Base-by-base conservation (phyloP, 805 yeast genomes). In the Teunomyces gatunensis region DNA sequence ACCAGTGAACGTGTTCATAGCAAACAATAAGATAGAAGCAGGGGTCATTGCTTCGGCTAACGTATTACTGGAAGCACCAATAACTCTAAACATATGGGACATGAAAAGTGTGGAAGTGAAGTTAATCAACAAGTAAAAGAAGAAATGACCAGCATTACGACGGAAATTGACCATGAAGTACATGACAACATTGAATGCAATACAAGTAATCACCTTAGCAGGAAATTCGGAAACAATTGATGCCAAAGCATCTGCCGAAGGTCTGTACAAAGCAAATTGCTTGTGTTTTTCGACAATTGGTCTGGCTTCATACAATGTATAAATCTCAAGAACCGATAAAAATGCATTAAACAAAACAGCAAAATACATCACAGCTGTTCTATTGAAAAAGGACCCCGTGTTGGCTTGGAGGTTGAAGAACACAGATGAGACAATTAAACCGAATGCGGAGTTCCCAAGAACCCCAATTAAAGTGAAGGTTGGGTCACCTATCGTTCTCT, bases 211-310 rank as follows among this genome's bases (percentile, higher is more conserved):
- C 5, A 71, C 50, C 64, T 85, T 85, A 46, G 80, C 72, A 3
- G 92, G 91, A 49, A 87, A 63, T 44, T 81, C 84, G 3, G 87
- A 75, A 3, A 84, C 49, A 40, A 82, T 70, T 4, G 81, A 70
- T 0, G 89, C 84, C 3, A 87, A 54, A 1, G 89, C 86, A 58
- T 86, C 92, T 3, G 88, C 82, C 11, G 89, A 76, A 2, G 91
- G 90, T 49, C 83, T 81, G 61, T 85, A 88, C 48, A 87, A 75
- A 0, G 89, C 82, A 55, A 84, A 87, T 42, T 77, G 75, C 57
- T 83, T 82, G 60, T 87, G 95, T 58, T 87, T 87, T 55, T 78
- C 79, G 23, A 85, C 75, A 52, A 87, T 80, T 25, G 85, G 81
- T 67, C 86, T 79, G 47, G 78, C 78, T 49, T 79, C 79, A 56